Evolutionary conservation across 768 basidiomycete species (phyloP), one percentile per base, ranked within the genome.

Genomic region (Lentinula sp.): DNA sequence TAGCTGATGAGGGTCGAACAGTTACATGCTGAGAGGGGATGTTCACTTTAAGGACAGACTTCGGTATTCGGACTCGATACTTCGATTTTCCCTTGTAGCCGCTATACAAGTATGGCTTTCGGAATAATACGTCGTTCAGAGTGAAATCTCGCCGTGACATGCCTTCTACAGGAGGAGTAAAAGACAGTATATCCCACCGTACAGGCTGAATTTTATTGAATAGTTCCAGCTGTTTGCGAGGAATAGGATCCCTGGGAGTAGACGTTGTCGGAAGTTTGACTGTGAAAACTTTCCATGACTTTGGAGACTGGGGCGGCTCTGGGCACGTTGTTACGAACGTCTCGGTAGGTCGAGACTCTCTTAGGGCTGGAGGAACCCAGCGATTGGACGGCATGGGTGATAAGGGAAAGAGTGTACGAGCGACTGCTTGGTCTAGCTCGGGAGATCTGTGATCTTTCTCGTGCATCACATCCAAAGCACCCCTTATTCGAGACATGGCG

Each of bases 401-500:
- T 15, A 60, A 59, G 16, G 66, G 56, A 33, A 68, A 61, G 32
- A 67, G 61, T 48, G 64, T 54, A 33, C 69, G 56, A 61, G 66
- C 67, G 43, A 65, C 63, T 60, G 65, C 32, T 33, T 74, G 67
- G 57, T 58, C 56, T 50, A 62, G 60, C 62, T 70, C 70, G 63
- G 68, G 59, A 65, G 67, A 60, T 63, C 67, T 68, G 45, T 66
- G 67, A 33, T 76, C 77, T 62, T 74, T 74, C 48, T 81, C 81
- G 48, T 86, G 87, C 85, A 89, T 88, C 35, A 79, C 81, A 68
- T 84, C 81, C 60, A 94, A 67, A 13, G 87, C 92, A 36, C 90
- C 91, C 67, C 87, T 93, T 67, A 94, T 93, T 45, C 92, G 84
- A 6, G 89, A 90, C 83, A 94, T 91, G 32, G 85, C 83, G 68